Percentiles rank a stretch among this genome's conserved stretches.
phyloP scores from a whole-genome alignment of 2,329 filamentous ascomycete genomes.

The Aspergillus awamori region DNA sequence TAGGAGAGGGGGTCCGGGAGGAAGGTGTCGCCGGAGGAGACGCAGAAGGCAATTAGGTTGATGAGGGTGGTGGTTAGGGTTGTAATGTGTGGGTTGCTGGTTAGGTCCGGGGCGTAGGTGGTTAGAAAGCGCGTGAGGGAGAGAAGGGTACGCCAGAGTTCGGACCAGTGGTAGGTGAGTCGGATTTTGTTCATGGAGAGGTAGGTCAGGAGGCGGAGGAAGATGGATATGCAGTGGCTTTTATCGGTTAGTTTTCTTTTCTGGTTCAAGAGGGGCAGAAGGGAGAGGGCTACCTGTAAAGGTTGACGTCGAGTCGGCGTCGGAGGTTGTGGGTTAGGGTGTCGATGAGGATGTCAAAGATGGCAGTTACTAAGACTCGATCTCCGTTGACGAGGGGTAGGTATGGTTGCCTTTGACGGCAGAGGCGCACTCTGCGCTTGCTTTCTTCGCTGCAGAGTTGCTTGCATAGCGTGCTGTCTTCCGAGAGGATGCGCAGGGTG shows the following conservation, averaged over 20 bases:
- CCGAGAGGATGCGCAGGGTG: slow-evolving; percentile 80
- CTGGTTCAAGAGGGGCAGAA: neutral
- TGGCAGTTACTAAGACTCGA: slow-evolving; percentile 71
- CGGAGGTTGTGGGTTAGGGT: slow-evolving; percentile 93
- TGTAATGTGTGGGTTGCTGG: slow-evolving; percentile 68
- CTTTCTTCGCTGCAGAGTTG: slow-evolving; percentile 78
- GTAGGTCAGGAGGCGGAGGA: slow-evolving; percentile 81
- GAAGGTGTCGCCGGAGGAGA: slow-evolving; percentile 88
- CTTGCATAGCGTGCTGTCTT: slow-evolving; percentile 81
- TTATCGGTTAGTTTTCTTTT: slow-evolving; percentile 1
- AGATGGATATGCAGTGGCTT: slow-evolving; percentile 73
- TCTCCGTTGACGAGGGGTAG: slow-evolving; percentile 74
- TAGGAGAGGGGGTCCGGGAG: slow-evolving; percentile 84
- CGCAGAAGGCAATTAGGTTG: slow-evolving; percentile 78
- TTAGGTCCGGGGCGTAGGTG: slow-evolving; percentile 79
- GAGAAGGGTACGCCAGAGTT: slow-evolving; percentile 87
- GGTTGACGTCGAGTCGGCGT: slow-evolving; percentile 76
- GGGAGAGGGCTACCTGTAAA: slow-evolving; percentile 65
- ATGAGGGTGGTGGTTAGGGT: slow-evolving; percentile 76
- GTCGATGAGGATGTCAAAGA: slow-evolving; percentile 87
- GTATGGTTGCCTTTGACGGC: slow-evolving; percentile 84
- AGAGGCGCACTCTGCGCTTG: slow-evolving; percentile 75
- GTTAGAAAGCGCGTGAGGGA: slow-evolving; percentile 88
- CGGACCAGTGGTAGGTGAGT: slow-evolving; percentile 88
- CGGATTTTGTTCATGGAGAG: slow-evolving; percentile 80